phyloP scores from a whole-genome alignment of 2,329 filamentous ascomycete genomes.

The Fusarium palustre region DNA sequence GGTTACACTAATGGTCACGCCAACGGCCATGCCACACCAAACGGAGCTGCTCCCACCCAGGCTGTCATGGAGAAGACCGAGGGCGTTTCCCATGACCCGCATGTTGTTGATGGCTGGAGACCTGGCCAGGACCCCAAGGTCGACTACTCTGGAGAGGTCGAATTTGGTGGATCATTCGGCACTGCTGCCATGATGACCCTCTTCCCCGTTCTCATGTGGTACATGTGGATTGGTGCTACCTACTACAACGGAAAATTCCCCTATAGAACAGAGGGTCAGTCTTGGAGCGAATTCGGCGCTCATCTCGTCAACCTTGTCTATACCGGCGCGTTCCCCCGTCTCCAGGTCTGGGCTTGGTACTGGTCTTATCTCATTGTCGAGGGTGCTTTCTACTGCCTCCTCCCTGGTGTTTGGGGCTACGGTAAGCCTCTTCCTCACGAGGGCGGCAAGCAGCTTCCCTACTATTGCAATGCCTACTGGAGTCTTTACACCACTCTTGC shows the following conservation, averaged over 20 bases:
- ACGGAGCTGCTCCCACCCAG: constrained; percentile 26
- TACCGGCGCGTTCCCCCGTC: constrained; percentile 83
- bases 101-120: constrained; percentile 66
- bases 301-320: constrained; percentile 81
- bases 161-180: constrained; percentile 91
- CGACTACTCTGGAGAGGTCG: constrained; percentile 73
- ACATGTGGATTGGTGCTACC: constrained; percentile 97
- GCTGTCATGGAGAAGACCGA: constrained; percentile 35
- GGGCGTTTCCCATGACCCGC: constrained; percentile 34
- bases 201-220: constrained; percentile 97
- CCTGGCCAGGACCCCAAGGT: constrained; percentile 71
- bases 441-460: constrained; percentile 85
- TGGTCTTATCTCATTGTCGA: constrained; percentile 93
- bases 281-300: constrained; percentile 74
- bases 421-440: constrained; percentile 89
- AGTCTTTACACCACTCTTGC: constrained; percentile 89
- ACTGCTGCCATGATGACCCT: constrained; percentile 87
- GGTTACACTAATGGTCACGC: constrained; percentile 29
- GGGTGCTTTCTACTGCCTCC: constrained; percentile 81
- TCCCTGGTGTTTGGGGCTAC: constrained; percentile 88
- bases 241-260: constrained; percentile 92
- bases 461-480: constrained; percentile 92
- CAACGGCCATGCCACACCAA: constrained; percentile 44
- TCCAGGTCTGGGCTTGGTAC: constrained; percentile 91
- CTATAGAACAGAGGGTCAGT: constrained; percentile 72